Evolutionary conservation across 257 asterid genomes (phyloP), one percentile per base, ranked within the genome.

Genomic region (Ophiorrhiza pumila): DNA sequence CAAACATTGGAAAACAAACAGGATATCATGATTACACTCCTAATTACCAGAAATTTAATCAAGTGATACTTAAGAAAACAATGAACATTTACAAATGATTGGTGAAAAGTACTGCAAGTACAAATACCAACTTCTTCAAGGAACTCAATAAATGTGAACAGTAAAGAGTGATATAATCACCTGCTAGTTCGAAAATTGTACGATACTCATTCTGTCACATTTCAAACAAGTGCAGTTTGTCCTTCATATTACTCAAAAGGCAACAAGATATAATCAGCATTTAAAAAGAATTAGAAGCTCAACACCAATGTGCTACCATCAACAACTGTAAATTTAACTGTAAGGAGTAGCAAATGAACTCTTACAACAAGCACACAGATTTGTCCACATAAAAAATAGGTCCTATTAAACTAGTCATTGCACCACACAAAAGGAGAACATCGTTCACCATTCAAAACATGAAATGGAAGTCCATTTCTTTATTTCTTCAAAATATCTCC

Each of bases 1-100:
- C 64, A 65, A 49, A 49, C 7, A 65, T 50, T n/a, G 64, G 29
- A 18, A 53, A 52, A n/a, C 57, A 55, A 23, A 55, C 1, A 18
- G 8, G n/a, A 11, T 42, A 64, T 20, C 35, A 25, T 22, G 15
- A 56, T 18, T 41, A 53, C 17, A 59, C 41, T 41, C n/a, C 68
- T 50, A 0, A 6, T 32, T 32, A 23, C 46, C 2, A 43, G 8
- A 4, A n/a, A 59, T 1, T 15, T 12, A 35, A 69, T 52, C 53
- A 69, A 34, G 52, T 53, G 55, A 62, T 14, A n/a, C 50, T 35
- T 59, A 53, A 69, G 12, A 50, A 69, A 47, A 62, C 8, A 18
- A 13, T 23, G 45, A 63, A 10, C 31, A 56, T 73, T 37, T 42
- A 37, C 11, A 37, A 74, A 17, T 64, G 34, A 15, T 10, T 18